These are phyloP conservation scores for Colletotrichum brevisporum DNA, from an alignment of 2,329 filamentous ascomycete species.

Conservation along the genomic window DNA sequence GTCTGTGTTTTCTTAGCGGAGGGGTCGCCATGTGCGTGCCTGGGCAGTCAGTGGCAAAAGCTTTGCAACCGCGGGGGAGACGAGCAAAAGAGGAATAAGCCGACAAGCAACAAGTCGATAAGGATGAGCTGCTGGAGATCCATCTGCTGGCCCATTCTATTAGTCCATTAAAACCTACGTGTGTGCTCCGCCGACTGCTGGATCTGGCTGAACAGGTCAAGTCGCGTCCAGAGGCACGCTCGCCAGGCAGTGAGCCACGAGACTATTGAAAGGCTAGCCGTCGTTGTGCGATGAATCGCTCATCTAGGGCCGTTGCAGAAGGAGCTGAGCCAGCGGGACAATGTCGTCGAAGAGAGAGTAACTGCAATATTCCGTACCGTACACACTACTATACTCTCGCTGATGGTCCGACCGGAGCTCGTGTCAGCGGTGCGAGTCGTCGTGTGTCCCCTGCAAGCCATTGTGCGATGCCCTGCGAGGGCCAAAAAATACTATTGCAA, in stretches of 20 bases:
- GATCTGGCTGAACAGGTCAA: neutral
- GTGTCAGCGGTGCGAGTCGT: constrained; percentile 18
- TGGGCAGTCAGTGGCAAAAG: constrained; percentile 37
- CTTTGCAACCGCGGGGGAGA: constrained; percentile 29
- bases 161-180: too few species aligned
- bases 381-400: neutral
- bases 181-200: neutral
- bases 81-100: constrained; percentile 2
- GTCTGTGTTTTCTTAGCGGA: constrained; percentile 35
- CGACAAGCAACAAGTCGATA: too few species aligned
- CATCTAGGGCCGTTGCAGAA: neutral
- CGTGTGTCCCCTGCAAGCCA: constrained; percentile 10
- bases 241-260: constrained; percentile 2
- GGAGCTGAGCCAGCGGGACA: constrained; percentile 20
- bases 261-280: constrained; percentile 23
- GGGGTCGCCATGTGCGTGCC: constrained; percentile 36
- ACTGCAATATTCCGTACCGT: neutral
- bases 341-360: neutral
- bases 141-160: neutral
- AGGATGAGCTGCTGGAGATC: constrained; percentile 8
- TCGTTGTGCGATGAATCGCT: neutral
- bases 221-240: neutral
- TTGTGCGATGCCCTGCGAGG: neutral
- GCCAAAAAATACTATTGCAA: neutral
- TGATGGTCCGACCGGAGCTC: constrained; percentile 4